Base-by-base conservation (phyloP, 2,329 filamentous ascomycete genomes). In the Fusarium mangiferae region DNA sequence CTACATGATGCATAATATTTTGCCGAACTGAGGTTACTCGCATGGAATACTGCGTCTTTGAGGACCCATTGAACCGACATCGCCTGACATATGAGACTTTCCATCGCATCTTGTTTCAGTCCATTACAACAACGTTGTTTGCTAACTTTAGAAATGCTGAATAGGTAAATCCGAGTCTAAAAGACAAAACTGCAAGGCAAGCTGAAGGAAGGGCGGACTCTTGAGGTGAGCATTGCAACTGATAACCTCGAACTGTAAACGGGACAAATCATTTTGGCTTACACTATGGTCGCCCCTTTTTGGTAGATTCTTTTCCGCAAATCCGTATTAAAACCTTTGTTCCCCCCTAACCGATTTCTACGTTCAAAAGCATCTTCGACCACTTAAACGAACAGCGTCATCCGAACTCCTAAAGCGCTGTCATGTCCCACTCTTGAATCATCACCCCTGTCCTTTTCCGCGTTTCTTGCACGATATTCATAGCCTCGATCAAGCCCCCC, bases 371-470 rank as follows among this genome's bases (percentile, higher is more conserved):
- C 7, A 55, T 18, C 18, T 6, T n/a, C 14, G 26, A 22, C 2
- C 2, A 5, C 9, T 60, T 22, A 60, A 26, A 63, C 20, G 15
- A 62, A 42, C 28, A 68, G 12, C 8, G 59, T 44, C 36, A 7
- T 45, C 63, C 30, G 51, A 26, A 13, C 51, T 33, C 22, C n/a
- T 14, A 30, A 86, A 93, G 81, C 62, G 71, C 30, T 20, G 56
- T 48, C n/a, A 66, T 42, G 12, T 71, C 60, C 72, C 66, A 73
- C 2, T 73, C 72, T 5, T 30, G 26, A 7, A n/a, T 44, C 8
- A 62, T 12, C 3, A 17, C 7, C 15, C 41, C 56, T 8, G 62
- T 38, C 6, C 24, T 55, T n/a, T 38, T 45, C 72, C 68, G 72
- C 14, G 59, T 52, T 8, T 28, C 8, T 5, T 54, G 41, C 22